Evolutionary conservation across 225 moss, liverwort and hornwort genomes (phyloP).

Genomic region (Straminergon stramineum): DNA sequence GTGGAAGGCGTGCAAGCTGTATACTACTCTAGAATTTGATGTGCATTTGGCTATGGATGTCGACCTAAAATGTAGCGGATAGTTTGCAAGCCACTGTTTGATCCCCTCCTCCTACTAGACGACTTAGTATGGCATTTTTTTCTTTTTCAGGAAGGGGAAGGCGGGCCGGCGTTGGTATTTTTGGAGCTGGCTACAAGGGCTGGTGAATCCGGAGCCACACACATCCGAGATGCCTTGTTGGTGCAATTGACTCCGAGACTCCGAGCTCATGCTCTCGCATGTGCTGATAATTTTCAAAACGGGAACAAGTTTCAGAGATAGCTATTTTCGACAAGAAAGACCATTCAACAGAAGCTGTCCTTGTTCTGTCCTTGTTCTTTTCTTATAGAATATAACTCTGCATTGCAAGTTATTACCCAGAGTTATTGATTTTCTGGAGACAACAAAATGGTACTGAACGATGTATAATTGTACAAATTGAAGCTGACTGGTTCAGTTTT

Average conservation of each 20-base stretch:
- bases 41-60: neutral
- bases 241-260: slow-evolving; percentile 37
- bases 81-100: neutral
- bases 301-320: slow-evolving; percentile 19
- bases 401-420: neutral
- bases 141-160: slow-evolving; percentile 57
- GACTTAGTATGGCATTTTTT: neutral
- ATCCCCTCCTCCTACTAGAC: neutral
- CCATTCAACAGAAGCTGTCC: neutral
- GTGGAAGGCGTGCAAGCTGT: neutral
- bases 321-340: neutral
- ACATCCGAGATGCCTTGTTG: slow-evolving; percentile 51
- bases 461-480: neutral
- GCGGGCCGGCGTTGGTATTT: slow-evolving; percentile 52
- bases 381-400: neutral
- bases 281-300: slow-evolving; percentile 49
- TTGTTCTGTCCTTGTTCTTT: neutral
- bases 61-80: neutral
- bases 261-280: slow-evolving; percentile 52
- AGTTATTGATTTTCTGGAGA: neutral
- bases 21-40: neutral
- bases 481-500: neutral
- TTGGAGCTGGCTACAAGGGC: slow-evolving; percentile 68
- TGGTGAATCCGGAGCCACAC: slow-evolving; percentile 64
- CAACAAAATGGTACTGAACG: neutral